These are phyloP conservation scores for Didymella lethalis DNA, from an alignment of 2,329 filamentous ascomycete species.

Conservation along the genomic window DNA sequence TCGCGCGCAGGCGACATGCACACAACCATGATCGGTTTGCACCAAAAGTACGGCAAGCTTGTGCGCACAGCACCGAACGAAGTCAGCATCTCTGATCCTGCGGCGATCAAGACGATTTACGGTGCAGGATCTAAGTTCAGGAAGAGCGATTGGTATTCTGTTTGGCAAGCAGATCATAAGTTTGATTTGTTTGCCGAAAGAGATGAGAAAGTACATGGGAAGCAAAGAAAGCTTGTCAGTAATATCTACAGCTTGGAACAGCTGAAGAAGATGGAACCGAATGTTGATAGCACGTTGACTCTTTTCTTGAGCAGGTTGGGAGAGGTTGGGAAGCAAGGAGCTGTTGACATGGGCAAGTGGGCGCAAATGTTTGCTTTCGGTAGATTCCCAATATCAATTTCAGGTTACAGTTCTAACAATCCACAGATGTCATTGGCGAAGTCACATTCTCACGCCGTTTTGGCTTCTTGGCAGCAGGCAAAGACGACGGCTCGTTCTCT, in stretches of 20 bases:
- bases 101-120: constrained; percentile 29
- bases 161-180: constrained; percentile 21
- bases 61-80: constrained; percentile 24
- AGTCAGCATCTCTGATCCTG: constrained; percentile 20
- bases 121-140: constrained; percentile 31
- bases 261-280: constrained; percentile 48
- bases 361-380: constrained; percentile 53
- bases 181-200: constrained; percentile 27
- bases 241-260: constrained; percentile 44
- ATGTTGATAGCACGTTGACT: constrained; percentile 41
- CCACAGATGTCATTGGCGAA: constrained; percentile 52
- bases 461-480: constrained; percentile 48
- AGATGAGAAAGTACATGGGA: constrained; percentile 24
- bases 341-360: constrained; percentile 51
- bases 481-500: constrained; percentile 48
- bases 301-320: constrained; percentile 9
- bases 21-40: constrained; percentile 17
- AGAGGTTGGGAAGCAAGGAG: constrained; percentile 7
- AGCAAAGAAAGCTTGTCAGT: constrained; percentile 37
- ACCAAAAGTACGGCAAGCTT: constrained; percentile 22
- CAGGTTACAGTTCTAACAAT: background rate
- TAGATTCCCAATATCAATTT: constrained; percentile 11
- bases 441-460: constrained; percentile 53
- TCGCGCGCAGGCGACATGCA: constrained; percentile 17
- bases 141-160: constrained; percentile 32